These are phyloP conservation scores for Theileria orientalis DNA, from an alignment of 169 alveolate species.

Conservation along the genomic window DNA sequence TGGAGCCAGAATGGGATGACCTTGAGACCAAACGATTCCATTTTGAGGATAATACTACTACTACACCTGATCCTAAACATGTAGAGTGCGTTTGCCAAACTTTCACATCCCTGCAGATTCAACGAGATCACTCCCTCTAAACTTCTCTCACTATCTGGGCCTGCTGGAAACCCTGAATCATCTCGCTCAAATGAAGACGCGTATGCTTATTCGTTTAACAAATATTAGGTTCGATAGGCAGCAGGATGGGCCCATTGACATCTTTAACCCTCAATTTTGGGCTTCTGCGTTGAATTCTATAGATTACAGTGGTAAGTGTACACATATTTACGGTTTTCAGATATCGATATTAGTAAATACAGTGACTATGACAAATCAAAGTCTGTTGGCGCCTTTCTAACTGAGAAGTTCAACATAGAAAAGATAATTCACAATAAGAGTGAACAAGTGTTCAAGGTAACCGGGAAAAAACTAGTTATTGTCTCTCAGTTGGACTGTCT, in stretches of 20 bases:
- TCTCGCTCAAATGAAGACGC: neutral
- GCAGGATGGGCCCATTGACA: neutral
- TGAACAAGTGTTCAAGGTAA: conserved; percentile 13
- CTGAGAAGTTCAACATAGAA: conserved; percentile 27
- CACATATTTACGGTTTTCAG: neutral
- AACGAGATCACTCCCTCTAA: too few relatives aligned
- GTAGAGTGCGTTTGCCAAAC: neutral
- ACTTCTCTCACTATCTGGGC: neutral
- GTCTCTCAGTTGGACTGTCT: conserved; percentile 23
- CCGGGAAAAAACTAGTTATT: neutral
- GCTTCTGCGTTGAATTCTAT: conserved; percentile 4
- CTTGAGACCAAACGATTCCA: neutral
- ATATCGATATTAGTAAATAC: conserved; percentile 1
- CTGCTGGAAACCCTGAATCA: neutral
- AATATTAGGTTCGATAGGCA: neutral
- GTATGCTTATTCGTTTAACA: too few relatives aligned
- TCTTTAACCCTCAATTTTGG: conserved; percentile 17
- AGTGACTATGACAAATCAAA: conserved; percentile 13
- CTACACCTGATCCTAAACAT: neutral
- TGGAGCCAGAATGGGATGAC: neutral
- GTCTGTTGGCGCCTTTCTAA: conserved; percentile 21
- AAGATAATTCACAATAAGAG: conserved; percentile 3
- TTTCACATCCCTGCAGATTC: neutral
- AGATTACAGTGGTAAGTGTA: conserved; percentile 6
- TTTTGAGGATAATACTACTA: neutral